phyloP scores from a whole-genome alignment of 1,284 basidiomycete genomes.

The Trametes versicolor region DNA sequence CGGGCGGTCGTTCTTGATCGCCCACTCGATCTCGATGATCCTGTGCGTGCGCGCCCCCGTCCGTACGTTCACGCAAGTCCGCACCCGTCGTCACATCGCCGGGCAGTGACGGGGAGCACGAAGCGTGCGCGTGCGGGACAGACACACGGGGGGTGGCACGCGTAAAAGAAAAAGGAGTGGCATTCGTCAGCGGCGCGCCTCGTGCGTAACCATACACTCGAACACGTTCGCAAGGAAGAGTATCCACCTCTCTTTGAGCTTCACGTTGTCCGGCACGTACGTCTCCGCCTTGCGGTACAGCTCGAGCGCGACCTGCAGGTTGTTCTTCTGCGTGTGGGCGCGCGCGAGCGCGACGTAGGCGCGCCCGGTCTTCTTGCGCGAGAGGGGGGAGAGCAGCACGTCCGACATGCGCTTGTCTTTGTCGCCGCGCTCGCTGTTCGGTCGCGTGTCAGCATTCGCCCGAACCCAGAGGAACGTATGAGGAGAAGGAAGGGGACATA shows the following conservation, averaged over 20 bases:
- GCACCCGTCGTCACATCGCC: background rate
- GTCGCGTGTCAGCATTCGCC: slow-evolving; percentile 23
- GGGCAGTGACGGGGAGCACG: slow-evolving; percentile 10
- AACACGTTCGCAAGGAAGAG: slow-evolving; percentile 66
- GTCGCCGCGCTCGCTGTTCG: slow-evolving; percentile 61
- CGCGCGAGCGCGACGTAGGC: slow-evolving; percentile 80
- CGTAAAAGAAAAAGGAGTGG: slow-evolving; percentile 9
- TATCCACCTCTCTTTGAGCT: slow-evolving; percentile 85
- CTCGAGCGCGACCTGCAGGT: slow-evolving; percentile 75
- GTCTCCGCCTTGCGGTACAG: slow-evolving; percentile 79
- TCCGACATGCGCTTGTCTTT: slow-evolving; percentile 55
- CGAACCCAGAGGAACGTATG: slow-evolving; percentile 10
- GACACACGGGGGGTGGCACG: background rate
- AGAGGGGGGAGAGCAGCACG: slow-evolving; percentile 71
- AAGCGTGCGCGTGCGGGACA: no score
- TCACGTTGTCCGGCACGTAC: slow-evolving; percentile 81
- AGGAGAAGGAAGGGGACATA: slow-evolving; percentile 47
- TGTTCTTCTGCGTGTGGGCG: slow-evolving; percentile 80
- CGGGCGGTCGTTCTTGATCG: slow-evolving; percentile 65
- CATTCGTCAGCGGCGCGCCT: slow-evolving; percentile 26
- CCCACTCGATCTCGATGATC: slow-evolving; percentile 80
- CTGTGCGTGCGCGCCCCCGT: slow-evolving; percentile 45
- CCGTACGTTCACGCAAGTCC: slow-evolving; percentile 19
- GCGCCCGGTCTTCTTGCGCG: slow-evolving; percentile 78
- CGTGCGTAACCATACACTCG: slow-evolving; percentile 57